Conservation (phyloP, 805 yeast genomes). For the Spathaspora arborariae region DNA sequence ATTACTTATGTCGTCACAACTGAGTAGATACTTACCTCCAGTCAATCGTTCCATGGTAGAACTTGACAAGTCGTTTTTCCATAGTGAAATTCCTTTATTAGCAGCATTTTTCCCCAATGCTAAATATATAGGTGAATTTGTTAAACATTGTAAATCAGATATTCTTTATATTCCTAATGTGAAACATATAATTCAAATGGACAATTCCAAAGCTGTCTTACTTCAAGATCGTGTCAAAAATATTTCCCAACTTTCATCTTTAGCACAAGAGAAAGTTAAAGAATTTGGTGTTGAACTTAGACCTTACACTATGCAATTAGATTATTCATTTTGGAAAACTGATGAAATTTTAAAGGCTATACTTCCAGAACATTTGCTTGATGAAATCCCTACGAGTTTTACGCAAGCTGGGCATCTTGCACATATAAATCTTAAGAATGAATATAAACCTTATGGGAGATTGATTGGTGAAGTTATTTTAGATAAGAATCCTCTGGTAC, state of each 20-base stretch:
- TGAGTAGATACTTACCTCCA: conserved; percentile 54
- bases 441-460: conserved; percentile 74
- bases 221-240: conserved; percentile 47
- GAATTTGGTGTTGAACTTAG: conserved; percentile 44
- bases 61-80: conserved; percentile 66
- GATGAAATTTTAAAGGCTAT: conserved; percentile 81
- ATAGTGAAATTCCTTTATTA: conserved; percentile 52
- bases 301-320: conserved; percentile 54
- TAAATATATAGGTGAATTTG: conserved; percentile 52
- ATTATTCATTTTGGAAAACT: conserved; percentile 80
- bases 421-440: conserved; percentile 80
- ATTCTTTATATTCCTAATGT: conserved; percentile 68
- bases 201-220: conserved; percentile 51
- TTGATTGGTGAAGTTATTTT: conserved; percentile 87
- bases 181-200: conserved; percentile 55
- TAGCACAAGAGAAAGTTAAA: conserved; percentile 43
- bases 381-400: conserved; percentile 84
- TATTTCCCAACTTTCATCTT: conserved; percentile 25
- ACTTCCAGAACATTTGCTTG: conserved; percentile 64
- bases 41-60: conserved; percentile 57
- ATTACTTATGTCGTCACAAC: not conserved
- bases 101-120: conserved; percentile 73
- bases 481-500: conserved; percentile 78
- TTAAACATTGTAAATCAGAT: conserved; percentile 55
- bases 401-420: conserved; percentile 95